Base-by-base conservation (phyloP, 2,329 filamentous ascomycete genomes). In the Pezicula radicicola region DNA sequence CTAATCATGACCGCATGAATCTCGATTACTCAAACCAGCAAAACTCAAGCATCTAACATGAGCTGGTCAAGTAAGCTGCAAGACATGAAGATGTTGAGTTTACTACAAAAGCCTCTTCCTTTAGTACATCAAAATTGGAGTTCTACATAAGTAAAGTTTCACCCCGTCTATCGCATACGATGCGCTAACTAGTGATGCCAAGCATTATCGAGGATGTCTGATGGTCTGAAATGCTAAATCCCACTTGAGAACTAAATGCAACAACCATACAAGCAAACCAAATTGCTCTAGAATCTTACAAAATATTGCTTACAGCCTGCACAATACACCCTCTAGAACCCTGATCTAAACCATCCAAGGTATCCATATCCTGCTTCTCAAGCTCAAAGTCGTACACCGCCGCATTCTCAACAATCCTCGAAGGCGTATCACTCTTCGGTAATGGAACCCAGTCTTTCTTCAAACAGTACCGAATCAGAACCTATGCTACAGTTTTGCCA, bases 371-470 rank as follows among this genome's bases (percentile, higher is more conserved):
- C 7, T 79, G 75, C 13, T 70, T 63, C 6, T 69, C 71, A 13
- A 89, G 69, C 30, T 76, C 71, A 63, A 88, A 88, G 49, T 75
- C 75, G 65, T 79, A 88, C 0, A 88, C 74, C 50, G 84, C 70
- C 0, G 76, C 75, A 61, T 88, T 88, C 52, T 77, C 72, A 48
- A 68, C 72, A 57, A 89, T 88, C 10, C 83, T 74, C 9, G 75
- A 76, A 0, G 75, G 72, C 2, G 74, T 78, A 49, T 81, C 80
- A 53, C 83, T 87, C 73, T 89, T 89, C 18, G 85, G 84, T 51
- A 89, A 67, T 16, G 85, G 84, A 15, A 85, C 76, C 80, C 83
- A 88, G 9, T 74, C 77, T 70, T 88, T 89, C 63, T 91, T 85
- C 63, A 91, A 67, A 54, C 79, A 80, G 65, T 86, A 91, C 54